phyloP scores from a whole-genome alignment of 2,329 filamentous ascomycete species.

The Penicillium sp. region DNA sequence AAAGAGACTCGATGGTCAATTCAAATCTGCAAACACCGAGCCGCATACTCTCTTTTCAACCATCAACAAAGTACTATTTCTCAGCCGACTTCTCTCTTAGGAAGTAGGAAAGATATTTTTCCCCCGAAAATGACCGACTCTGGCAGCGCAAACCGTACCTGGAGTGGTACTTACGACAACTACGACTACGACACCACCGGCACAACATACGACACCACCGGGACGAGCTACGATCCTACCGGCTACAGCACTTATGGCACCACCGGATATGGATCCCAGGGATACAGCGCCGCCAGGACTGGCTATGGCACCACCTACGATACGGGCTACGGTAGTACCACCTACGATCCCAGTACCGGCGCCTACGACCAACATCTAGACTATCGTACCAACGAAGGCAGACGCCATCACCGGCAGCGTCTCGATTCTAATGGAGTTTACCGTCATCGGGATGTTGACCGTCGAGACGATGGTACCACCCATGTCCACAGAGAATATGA shows the following conservation, averaged over 20 bases:
- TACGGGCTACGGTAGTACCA: slow-evolving; percentile 18
- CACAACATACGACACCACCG: slow-evolving; percentile 18
- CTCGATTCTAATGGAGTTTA: slow-evolving; percentile 26
- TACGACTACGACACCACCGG: slow-evolving; percentile 9
- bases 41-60: no score
- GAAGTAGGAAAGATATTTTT: no score
- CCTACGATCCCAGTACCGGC: slow-evolving; percentile 22
- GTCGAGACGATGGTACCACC: slow-evolving; percentile 24
- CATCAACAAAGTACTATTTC: no score
- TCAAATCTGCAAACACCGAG: not conserved
- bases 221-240: slow-evolving; percentile 21
- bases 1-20: not conserved
- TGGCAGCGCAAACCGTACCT: slow-evolving; percentile 9
- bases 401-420: slow-evolving; percentile 29
- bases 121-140: slow-evolving; percentile 13
- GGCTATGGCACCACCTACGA: slow-evolving; percentile 11
- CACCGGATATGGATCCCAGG: slow-evolving; percentile 13
- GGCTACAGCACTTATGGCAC: slow-evolving; percentile 15
- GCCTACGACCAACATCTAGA: slow-evolving; percentile 33
- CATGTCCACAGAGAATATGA: slow-evolving; percentile 30
- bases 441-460: slow-evolving; percentile 30
- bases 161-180: slow-evolving; percentile 14
- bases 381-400: slow-evolving; percentile 22
- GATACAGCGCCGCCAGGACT: slow-evolving; percentile 8
- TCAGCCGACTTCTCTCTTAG: no score